Percentiles rank a stretch among this genome's conserved stretches.
Conservation (phyloP, 176 grass and related monocot species). For the Bonia amplexicaulis region DNA sequence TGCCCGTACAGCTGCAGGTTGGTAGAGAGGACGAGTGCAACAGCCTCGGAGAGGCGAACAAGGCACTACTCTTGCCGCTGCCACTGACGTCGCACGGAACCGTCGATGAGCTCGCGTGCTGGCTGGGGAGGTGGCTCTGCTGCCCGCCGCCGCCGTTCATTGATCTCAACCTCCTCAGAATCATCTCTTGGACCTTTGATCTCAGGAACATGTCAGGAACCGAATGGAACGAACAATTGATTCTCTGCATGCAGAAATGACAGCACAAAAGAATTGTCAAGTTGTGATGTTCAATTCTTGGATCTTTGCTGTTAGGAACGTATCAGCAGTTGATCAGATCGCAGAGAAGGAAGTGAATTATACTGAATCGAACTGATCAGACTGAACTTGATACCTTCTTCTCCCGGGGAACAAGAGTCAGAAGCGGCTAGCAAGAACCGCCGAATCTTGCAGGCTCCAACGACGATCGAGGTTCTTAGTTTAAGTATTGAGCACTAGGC, state of each 20-base stretch:
- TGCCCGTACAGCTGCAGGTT: not conserved
- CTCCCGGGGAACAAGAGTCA: not conserved
- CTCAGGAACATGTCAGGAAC: slow-evolving; percentile 42
- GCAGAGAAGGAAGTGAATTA: not conserved
- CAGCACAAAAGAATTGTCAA: not conserved
- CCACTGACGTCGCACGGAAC: not conserved
- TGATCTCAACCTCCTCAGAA: slow-evolving; percentile 41
- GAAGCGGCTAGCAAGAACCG: not conserved
- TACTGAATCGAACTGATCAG: not conserved
- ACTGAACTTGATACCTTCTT: not conserved
- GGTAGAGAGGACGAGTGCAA: slow-evolving; percentile 42
- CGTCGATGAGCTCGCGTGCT: not conserved
- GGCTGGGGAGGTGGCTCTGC: slow-evolving; percentile 10
- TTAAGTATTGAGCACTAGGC: not conserved
- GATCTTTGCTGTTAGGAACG: not conserved
- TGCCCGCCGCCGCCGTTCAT: slow-evolving; percentile 25
- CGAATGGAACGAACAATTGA: not conserved
- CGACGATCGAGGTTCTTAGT: slow-evolving; percentile 5
- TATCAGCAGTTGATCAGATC: not conserved
- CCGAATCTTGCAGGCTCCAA: not conserved
- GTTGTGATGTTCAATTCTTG: not conserved
- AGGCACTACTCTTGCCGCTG: not conserved
- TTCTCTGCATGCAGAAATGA: not conserved
- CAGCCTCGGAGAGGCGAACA: slow-evolving; percentile 35
- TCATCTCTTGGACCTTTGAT: slow-evolving; percentile 60